Evolutionary conservation across 257 asterid genomes (phyloP).

Genomic region (Solanum sitiens): DNA sequence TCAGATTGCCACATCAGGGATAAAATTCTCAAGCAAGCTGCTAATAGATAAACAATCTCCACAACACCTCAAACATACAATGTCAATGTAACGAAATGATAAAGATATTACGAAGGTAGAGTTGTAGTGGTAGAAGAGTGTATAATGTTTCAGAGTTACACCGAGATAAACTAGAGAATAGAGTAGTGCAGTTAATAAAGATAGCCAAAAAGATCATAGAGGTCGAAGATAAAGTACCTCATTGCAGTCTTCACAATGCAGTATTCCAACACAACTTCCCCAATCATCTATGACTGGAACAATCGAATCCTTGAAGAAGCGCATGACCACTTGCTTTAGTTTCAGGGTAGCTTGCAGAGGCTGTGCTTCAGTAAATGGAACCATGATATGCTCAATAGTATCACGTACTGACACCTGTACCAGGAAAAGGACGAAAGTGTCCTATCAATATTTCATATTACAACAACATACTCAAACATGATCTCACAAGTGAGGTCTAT

Average conservation of each 20-base stretch:
- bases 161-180: background rate
- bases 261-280: constrained; percentile 70
- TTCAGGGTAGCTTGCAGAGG: constrained; percentile 44
- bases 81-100: background rate
- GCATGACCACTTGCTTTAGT: constrained; percentile 49
- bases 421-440: constrained; percentile 4
- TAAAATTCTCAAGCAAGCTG: background rate
- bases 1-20: background rate
- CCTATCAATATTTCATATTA: background rate
- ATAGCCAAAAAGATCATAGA: background rate
- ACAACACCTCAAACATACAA: background rate
- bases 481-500: background rate
- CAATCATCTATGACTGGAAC: constrained; percentile 57
- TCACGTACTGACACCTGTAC: constrained; percentile 38
- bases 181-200: background rate
- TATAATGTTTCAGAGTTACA: background rate
- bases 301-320: constrained; percentile 34
- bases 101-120: background rate
- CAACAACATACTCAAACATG: background rate
- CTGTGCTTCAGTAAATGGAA: constrained; percentile 42
- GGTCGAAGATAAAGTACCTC: constrained; percentile 15
- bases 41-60: background rate
- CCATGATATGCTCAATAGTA: constrained; percentile 47
- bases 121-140: background rate
- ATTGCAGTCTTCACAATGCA: constrained; percentile 60